Conservation (phyloP, 495 filamentous ascomycete species). For the Aspergillus campestris region DNA sequence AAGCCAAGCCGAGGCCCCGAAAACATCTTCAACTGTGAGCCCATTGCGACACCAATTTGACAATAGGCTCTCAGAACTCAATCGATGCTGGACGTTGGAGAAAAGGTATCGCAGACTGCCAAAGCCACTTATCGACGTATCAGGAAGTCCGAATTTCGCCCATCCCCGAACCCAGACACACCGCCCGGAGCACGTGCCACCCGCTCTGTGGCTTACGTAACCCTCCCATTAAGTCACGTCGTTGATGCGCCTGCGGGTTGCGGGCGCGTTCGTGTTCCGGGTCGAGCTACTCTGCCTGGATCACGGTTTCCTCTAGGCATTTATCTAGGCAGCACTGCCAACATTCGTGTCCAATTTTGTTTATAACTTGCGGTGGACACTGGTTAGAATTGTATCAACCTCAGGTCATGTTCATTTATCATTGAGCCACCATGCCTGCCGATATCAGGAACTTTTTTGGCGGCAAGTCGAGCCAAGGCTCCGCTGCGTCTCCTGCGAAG, state of each 20-base stretch:
- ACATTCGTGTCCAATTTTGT: no score
- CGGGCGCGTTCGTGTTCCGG: conserved; percentile 22
- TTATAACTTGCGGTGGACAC: no score
- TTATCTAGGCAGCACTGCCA: no score
- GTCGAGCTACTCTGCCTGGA: neutral
- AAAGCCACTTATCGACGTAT: conserved; percentile 19
- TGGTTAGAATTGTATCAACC: neutral
- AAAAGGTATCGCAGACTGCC: conserved; percentile 9
- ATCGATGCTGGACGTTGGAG: conserved; percentile 5
- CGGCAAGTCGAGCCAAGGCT: conserved; percentile 36
- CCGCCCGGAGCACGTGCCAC: conserved; percentile 20
- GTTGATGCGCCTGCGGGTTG: conserved; percentile 11
- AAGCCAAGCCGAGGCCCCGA: conserved; percentile 29
- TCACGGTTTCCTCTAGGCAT: neutral
- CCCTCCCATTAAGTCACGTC: conserved; percentile 25
- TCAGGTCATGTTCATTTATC: conserved; percentile 1
- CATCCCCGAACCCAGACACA: conserved; percentile 12
- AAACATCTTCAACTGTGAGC: conserved; percentile 30
- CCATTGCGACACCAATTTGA: conserved; percentile 23
- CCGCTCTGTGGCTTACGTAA: conserved; percentile 23
- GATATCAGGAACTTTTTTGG: conserved; percentile 81
- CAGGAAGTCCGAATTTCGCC: conserved; percentile 22
- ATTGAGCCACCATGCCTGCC: conserved; percentile 46
- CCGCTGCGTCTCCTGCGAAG: conserved; percentile 21
- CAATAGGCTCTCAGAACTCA: conserved; percentile 2